Evolutionary conservation across 306 rosid species (phyloP).

Genomic region (Mimosa pudica): DNA sequence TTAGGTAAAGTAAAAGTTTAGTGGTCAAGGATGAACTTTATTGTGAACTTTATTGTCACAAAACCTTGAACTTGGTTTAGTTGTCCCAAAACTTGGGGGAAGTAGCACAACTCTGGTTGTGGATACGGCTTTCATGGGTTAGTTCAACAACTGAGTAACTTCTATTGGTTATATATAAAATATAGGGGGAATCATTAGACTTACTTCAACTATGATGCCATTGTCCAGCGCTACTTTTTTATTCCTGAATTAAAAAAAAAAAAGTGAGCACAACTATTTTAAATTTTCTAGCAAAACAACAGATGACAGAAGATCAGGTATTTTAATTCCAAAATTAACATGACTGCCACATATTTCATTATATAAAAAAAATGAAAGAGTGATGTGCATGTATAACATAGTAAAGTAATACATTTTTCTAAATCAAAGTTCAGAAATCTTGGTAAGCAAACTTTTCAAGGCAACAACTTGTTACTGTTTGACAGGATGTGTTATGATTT

Average conservation of each 20-base stretch:
- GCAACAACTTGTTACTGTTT: not conserved
- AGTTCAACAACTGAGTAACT: slow-evolving; percentile 10
- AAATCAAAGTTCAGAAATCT: not conserved
- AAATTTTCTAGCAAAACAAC: slow-evolving; percentile 27
- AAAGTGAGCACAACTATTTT: slow-evolving; percentile 20
- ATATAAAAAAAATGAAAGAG: not conserved
- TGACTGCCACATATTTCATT: slow-evolving; percentile 21
- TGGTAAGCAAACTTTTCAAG: not conserved
- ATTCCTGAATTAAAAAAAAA: slow-evolving; percentile 53
- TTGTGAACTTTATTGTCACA: not conserved
- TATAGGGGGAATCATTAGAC: slow-evolving; percentile 36
- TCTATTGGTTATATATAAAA: slow-evolving; percentile 18
- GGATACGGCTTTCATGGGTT: not conserved
- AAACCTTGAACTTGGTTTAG: not conserved
- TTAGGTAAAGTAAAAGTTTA: not conserved
- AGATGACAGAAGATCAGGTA: slow-evolving; percentile 6
- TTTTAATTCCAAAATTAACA: slow-evolving; percentile 17
- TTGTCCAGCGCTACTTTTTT: slow-evolving; percentile 70
- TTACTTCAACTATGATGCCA: slow-evolving; percentile 78
- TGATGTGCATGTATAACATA: not conserved
- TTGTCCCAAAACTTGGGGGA: not conserved
- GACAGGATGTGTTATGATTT: not conserved
- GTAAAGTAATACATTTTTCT: not conserved
- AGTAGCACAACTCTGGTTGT: not conserved
- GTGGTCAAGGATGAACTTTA: not conserved